Evolutionary conservation across 305 asterid genomes (phyloP), one percentile per base, ranked within the genome.

Genomic region (Fraxinus nigra): DNA sequence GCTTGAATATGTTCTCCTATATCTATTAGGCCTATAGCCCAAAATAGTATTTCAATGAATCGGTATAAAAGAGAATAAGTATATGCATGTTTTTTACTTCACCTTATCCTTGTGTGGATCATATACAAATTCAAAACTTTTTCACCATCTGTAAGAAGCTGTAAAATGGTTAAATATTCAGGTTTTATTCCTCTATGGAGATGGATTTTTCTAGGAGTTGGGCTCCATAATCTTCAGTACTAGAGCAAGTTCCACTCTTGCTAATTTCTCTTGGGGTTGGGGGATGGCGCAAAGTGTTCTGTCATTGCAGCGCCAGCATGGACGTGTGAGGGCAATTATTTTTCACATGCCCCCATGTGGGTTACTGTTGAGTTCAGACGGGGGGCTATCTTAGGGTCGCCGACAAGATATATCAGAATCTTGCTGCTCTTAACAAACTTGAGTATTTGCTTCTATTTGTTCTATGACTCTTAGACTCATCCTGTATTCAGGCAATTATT

Each of bases 291-390:
- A 80, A 61, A 22, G 16, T 54, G 82, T 40, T 26, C 5, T 77
- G 79, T 9, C 40, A 70, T 80, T 82, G 74, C 46, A 38, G 13
- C 46, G 11, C 43, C 76, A 67, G 34, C 22, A 67, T 82, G 79
- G 11, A 54, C 20, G 56, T 70, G 79, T 32, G 24, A 79, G 35
- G 61, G 84, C 72, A 69, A 72, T 14, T 72, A 79, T 51, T 82
- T 72, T 51, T 38, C 65, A 51, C n/a, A 65, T 72, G n/a, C 72
- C 18, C 37, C 24, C 26, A 54, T 18, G 7, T 59, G 2, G 32
- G 75, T n/a, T 34, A 61, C 74, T 65, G 32, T 26, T 67, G 63
- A 48, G 0, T 74, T 78, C 79, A 75, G 76, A 28, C 24, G 30
- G 46, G 81, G 80, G 22, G 65, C 59, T 35, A 30, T 26, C 38